Conservation (phyloP, 2,329 filamentous ascomycete species). For the Aureobasidium sp. region DNA sequence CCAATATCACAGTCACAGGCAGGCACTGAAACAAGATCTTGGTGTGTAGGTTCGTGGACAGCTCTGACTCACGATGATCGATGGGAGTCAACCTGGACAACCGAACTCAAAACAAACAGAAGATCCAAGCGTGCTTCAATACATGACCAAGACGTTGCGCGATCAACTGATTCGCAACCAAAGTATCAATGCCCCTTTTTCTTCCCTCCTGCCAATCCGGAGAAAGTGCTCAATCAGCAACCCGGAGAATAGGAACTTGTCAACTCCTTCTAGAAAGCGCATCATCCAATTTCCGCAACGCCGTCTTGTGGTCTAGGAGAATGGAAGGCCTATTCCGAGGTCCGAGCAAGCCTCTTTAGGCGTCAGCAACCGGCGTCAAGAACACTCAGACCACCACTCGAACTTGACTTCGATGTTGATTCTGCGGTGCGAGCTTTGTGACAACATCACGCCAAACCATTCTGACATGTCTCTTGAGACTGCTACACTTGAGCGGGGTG, state of each 20-base stretch:
- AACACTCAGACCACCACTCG: not conserved
- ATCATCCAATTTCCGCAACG: conserved; percentile 3
- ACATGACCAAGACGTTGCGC: conserved; percentile 5
- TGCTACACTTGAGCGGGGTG: not conserved
- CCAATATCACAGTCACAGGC: not conserved
- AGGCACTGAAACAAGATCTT: not conserved
- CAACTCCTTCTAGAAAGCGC: not conserved
- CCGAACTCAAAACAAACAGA: conserved; percentile 2
- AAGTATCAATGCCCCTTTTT: conserved; percentile 6
- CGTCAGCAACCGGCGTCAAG: not conserved
- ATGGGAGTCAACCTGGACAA: not conserved
- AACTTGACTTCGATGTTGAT: not conserved
- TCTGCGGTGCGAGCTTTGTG: not conserved
- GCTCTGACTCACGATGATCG: not conserved
- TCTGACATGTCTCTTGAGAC: not conserved
- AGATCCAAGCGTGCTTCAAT: not conserved
- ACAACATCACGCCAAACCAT: not conserved
- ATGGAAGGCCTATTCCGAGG: not conserved
- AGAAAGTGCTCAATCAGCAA: not conserved
- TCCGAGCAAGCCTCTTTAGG: not conserved
- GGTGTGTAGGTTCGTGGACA: not conserved
- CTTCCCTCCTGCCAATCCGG: not conserved
- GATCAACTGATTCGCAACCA: conserved; percentile 1
- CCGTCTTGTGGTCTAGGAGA: not conserved
- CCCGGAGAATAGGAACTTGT: not conserved